Evolutionary conservation across 805 yeast genomes (phyloP).

Genomic region (Metschnikowia koreensis): DNA sequence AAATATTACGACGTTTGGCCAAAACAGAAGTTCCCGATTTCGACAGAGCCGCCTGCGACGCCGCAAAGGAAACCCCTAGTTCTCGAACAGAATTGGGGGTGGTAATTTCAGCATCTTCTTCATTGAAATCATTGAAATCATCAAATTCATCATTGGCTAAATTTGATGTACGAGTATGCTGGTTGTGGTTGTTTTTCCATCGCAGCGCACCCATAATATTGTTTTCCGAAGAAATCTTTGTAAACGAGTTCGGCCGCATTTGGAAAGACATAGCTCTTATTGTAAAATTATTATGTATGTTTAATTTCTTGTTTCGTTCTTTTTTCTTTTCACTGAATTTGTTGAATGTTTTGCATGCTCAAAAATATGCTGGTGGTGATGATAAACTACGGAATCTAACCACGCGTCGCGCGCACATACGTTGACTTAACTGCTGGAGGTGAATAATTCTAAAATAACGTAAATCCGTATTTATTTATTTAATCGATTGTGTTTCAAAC

Average conservation of each 20-base stretch:
- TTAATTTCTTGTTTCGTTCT: not conserved
- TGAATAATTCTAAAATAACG: no score
- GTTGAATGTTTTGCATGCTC: not conserved
- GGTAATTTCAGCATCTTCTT: slow-evolving; percentile 1
- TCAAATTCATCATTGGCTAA: slow-evolving; percentile 6
- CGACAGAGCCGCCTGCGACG: not conserved
- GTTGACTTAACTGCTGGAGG: no score
- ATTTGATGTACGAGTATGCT: not conserved
- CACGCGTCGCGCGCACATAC: not conserved
- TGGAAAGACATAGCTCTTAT: slow-evolving; percentile 11
- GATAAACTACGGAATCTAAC: no score
- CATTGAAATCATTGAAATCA: slow-evolving; percentile 8
- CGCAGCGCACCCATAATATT: no score
- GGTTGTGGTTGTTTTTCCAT: slow-evolving; percentile 1
- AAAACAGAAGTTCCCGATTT: not conserved
- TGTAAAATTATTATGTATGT: not conserved
- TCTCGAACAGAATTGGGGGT: slow-evolving; percentile 6
- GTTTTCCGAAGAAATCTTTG: not conserved
- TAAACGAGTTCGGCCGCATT: slow-evolving; percentile 6
- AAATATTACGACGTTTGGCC: not conserved
- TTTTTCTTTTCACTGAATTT: not conserved
- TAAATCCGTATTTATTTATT: no score
- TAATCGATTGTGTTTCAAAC: no score
- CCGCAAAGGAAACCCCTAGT: not conserved
- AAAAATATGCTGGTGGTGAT: no score